Conservation (phyloP, 2,329 filamentous ascomycete genomes). For the Exutisphaerella laricina region DNA sequence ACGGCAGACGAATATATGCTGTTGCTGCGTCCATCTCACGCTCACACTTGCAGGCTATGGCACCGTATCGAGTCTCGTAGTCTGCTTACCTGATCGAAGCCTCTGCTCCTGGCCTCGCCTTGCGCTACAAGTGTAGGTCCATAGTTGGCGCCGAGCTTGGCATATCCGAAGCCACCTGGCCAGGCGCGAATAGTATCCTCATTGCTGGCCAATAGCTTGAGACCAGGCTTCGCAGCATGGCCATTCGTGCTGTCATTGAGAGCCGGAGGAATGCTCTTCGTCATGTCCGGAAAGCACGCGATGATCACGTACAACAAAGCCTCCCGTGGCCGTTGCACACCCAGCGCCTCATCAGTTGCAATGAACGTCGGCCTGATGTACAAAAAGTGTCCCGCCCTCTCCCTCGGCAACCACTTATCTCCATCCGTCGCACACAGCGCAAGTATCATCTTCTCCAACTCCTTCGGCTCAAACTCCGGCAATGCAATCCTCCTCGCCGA, state of each 20-base stretch:
- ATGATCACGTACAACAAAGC: conserved; percentile 84
- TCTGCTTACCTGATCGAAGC: conserved; percentile 85
- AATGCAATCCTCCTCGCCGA: conserved; percentile 62
- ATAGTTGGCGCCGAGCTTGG: conserved; percentile 92
- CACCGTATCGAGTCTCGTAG: too few species aligned
- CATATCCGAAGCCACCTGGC: conserved; percentile 88
- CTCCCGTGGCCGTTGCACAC: conserved; percentile 71
- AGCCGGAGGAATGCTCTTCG: conserved; percentile 28
- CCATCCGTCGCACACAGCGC: conserved; percentile 68
- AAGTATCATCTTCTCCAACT: conserved; percentile 68
- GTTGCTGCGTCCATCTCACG: too few species aligned
- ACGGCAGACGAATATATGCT: too few species aligned
- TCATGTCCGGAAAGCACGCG: conserved; percentile 44
- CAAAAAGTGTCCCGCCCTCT: conserved; percentile 63
- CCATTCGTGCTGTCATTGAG: conserved; percentile 28
- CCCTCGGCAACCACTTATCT: conserved; percentile 70
- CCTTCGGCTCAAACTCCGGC: conserved; percentile 63
- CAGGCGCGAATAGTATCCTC: conserved; percentile 85
- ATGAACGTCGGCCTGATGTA: conserved; percentile 80
- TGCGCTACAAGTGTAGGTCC: conserved; percentile 77
- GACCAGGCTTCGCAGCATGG: conserved; percentile 24
- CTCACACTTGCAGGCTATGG: too few species aligned
- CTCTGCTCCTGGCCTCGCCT: conserved; percentile 62
- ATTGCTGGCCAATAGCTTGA: conserved; percentile 71
- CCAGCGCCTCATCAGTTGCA: conserved; percentile 71